phyloP scores from a whole-genome alignment of 257 asterid species.

The Nemophila menziesii region DNA sequence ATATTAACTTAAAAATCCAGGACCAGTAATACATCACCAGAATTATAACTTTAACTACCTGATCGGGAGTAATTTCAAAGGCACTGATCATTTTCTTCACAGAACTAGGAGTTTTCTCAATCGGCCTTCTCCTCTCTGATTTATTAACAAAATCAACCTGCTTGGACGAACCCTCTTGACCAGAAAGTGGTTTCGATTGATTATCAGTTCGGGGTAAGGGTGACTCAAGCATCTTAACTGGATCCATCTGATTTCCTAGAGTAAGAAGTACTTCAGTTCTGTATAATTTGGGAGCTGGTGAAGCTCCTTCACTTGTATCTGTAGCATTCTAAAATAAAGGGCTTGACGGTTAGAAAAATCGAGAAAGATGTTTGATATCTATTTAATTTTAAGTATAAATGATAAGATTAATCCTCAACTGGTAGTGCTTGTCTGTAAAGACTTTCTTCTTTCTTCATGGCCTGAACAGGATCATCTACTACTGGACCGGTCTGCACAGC shows the following conservation, averaged over 20 bases:
- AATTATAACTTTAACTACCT: conserved; percentile 36
- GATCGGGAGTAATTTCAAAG: conserved; percentile 42
- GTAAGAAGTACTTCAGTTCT: conserved; percentile 15
- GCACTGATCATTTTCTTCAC: conserved; percentile 79
- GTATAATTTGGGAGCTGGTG: conserved; percentile 23
- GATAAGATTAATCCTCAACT: conserved; percentile 45
- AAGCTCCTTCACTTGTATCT: conserved; percentile 33
- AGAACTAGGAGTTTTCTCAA: conserved; percentile 37
- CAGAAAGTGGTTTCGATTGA: conserved; percentile 11
- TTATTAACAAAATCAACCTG: conserved; percentile 16
- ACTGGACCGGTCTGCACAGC: conserved; percentile 23
- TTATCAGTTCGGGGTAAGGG: conserved; percentile 8
- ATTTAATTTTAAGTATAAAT: conserved; percentile 7
- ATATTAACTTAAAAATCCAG: conserved; percentile 6
- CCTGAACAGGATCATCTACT: too few relatives aligned
- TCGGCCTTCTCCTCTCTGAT: conserved; percentile 20
- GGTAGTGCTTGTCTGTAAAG: conserved; percentile 19
- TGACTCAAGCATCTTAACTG: conserved; percentile 18
- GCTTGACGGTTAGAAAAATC: conserved; percentile 36
- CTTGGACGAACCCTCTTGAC: conserved; percentile 19
- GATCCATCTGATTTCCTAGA: conserved; percentile 13
- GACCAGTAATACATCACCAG: neutral
- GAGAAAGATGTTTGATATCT: conserved; percentile 8
- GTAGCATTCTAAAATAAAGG: conserved; percentile 58
- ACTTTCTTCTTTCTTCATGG: conserved; percentile 12